Evolutionary conservation across 148 eudicot genomes (phyloP), one percentile per base, ranked within the genome.

Genomic region (Heliosperma pusillum): DNA sequence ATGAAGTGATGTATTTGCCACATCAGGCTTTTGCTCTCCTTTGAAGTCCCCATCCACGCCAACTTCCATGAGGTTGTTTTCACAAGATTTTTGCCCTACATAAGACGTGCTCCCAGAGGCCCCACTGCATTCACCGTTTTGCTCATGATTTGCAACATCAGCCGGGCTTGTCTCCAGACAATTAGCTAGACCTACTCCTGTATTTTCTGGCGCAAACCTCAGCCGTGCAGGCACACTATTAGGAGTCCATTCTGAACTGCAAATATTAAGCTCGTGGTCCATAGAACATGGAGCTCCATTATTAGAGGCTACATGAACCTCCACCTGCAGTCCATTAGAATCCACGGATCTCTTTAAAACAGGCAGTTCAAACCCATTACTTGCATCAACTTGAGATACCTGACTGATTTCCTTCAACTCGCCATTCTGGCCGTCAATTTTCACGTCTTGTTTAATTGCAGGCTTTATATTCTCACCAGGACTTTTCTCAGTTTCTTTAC

Each of bases 181-280:
- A 44, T 74, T 56, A 44, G 81, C 78, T 59, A 52, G 72, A 60
- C 75, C 77, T 69, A 82, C 76, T 22, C 64, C 67, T 62, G 69
- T 73, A 58, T 76, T 76, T 64, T 74, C 73, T 5, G 87, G 77
- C 66, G 65, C 74, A 77, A 85, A 84, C 72, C 78, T 78, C 56
- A 88, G 80, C 71, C 80, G 82, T 58, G 79, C 84, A 62, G 88
- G 71, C 42, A 71, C 66, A 52, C 66, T 67, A 70, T 80, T 73
- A 24, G 61, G 73, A 42, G 73, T 78, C 77, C 77, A 58, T 64
- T 79, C 86, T 45, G 70, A 17, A 58, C 64, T 67, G 61, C 64
- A 75, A 66, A 64, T 72, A 61, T 75, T 66, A 78, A 80, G 67
- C 66, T 76, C 66, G 62, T 22, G 22, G 69, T 71, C 30, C 59